These are phyloP conservation scores for Saccharomycopsis vini DNA, from an alignment of 805 yeast species.

Conservation along the genomic window DNA sequence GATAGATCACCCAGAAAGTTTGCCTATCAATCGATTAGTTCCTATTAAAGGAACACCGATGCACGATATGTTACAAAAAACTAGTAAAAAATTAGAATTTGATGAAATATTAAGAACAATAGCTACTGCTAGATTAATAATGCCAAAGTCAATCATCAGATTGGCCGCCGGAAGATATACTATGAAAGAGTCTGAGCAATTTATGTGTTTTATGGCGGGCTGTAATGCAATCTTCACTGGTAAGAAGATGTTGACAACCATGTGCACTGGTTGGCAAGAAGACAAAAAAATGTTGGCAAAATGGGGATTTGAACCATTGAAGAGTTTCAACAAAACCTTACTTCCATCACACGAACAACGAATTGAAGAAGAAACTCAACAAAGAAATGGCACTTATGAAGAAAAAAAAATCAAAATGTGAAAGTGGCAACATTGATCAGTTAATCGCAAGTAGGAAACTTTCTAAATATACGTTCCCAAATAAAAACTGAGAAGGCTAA, in stretches of 20 bases:
- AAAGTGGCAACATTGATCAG: too few species aligned
- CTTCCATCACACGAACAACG: too few species aligned
- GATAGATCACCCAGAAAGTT: constrained; percentile 68
- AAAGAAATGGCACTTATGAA: too few species aligned
- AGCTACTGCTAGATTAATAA: constrained; percentile 65
- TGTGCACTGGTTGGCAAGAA: constrained; percentile 80
- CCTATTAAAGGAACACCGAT: constrained; percentile 74
- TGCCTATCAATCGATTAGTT: constrained; percentile 74
- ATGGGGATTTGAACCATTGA: constrained; percentile 46
- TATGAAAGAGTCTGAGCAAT: constrained; percentile 70
- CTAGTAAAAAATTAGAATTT: constrained; percentile 37
- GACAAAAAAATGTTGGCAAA: constrained; percentile 56
- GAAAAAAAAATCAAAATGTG: too few species aligned
- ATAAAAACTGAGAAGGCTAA: too few species aligned
- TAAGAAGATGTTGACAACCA: constrained; percentile 70
- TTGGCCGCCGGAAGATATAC: constrained; percentile 77
- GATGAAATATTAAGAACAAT: constrained; percentile 60
- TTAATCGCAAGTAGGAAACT: too few species aligned
- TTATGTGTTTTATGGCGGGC: constrained; percentile 68
- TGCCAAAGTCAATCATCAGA: constrained; percentile 65
- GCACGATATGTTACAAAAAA: constrained; percentile 28
- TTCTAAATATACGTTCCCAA: too few species aligned
- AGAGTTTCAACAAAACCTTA: constrained; percentile 30
- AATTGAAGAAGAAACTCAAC: too few species aligned
- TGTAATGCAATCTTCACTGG: constrained; percentile 79